Conservation (phyloP, 2,329 filamentous ascomycete species). For the Fulvia fulva region DNA sequence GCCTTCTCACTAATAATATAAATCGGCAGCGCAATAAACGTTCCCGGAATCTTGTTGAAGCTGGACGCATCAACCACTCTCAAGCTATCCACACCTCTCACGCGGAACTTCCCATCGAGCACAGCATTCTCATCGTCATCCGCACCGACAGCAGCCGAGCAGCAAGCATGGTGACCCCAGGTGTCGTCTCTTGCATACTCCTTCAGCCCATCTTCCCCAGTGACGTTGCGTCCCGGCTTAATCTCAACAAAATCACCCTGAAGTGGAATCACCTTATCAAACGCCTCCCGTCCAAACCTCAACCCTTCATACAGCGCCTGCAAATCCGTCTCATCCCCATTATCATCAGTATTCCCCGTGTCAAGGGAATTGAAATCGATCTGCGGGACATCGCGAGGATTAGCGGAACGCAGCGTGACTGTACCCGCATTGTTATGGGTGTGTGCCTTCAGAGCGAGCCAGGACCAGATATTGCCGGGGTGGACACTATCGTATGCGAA, state of each 20-base stretch:
- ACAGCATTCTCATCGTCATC: conserved; percentile 38
- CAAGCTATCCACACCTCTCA: conserved; percentile 53
- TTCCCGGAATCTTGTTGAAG: conserved; percentile 55
- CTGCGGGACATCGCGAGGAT: conserved; percentile 61
- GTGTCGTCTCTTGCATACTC: conserved; percentile 48
- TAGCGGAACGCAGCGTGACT: conserved; percentile 56
- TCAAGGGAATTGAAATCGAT: conserved; percentile 61
- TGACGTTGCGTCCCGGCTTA: conserved; percentile 42
- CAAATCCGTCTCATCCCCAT: conserved; percentile 38
- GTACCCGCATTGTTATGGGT: conserved; percentile 59
- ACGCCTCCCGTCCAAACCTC: conserved; percentile 43
- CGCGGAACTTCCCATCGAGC: conserved; percentile 54
- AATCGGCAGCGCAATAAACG: conserved; percentile 49
- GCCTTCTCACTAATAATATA: conserved; percentile 61
- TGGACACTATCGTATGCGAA: conserved; percentile 46
- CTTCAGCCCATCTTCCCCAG: conserved; percentile 43
- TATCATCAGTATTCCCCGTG: conserved; percentile 41
- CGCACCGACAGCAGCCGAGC: conserved; percentile 54
- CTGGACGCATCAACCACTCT: conserved; percentile 60
- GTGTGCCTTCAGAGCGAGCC: conserved; percentile 58
- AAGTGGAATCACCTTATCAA: conserved; percentile 38
- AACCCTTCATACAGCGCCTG: conserved; percentile 55
- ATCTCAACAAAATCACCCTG: conserved; percentile 43
- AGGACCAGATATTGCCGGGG: conserved; percentile 45
- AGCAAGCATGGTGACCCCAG: conserved; percentile 57